A percentile compares a stretch with the other conserved stretches of the same genome.
Conservation (phyloP, 441 rosid species). For the Gossypium trilobum region DNA sequence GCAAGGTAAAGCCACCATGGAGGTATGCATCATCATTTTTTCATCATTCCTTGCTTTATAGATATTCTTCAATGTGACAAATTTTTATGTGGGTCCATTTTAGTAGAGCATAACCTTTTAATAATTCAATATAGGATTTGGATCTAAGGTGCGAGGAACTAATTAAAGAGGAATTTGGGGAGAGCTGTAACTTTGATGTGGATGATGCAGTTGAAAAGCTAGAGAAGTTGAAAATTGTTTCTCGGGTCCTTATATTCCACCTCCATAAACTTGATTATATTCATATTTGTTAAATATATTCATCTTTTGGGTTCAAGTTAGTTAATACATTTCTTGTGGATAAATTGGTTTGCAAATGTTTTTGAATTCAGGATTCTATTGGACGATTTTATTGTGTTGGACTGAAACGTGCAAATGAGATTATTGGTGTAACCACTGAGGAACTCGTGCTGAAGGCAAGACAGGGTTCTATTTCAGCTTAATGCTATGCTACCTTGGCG, state of each 20-base stretch:
- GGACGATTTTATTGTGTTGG: constrained; percentile 69
- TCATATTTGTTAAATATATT: background rate
- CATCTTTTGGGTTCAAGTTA: background rate
- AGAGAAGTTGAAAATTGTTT: constrained; percentile 72
- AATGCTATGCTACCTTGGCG: constrained; percentile 4
- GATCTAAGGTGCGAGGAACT: constrained; percentile 80
- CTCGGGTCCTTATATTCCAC: constrained; percentile 25
- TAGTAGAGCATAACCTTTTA: constrained; percentile 5
- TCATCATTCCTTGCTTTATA: background rate
- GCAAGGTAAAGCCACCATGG: constrained; percentile 52
- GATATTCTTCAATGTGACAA: background rate
- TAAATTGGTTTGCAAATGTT: background rate
- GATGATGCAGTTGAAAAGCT: constrained; percentile 88
- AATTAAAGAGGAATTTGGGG: constrained; percentile 68
- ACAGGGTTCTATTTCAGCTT: constrained; percentile 29
- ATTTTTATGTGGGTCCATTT: background rate
- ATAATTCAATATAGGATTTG: constrained; percentile 48
- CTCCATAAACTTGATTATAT: background rate
- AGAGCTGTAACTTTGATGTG: constrained; percentile 82
- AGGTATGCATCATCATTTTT: constrained; percentile 28
- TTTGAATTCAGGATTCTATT: constrained; percentile 50
- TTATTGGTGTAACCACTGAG: constrained; percentile 86
- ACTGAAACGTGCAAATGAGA: constrained; percentile 76
- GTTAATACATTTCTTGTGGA: background rate
- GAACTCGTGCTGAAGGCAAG: constrained; percentile 78